Percentiles rank a stretch among this genome's conserved stretches.
Conservation (phyloP, 2,329 filamentous ascomycete species). For the Aspergillus latus region DNA sequence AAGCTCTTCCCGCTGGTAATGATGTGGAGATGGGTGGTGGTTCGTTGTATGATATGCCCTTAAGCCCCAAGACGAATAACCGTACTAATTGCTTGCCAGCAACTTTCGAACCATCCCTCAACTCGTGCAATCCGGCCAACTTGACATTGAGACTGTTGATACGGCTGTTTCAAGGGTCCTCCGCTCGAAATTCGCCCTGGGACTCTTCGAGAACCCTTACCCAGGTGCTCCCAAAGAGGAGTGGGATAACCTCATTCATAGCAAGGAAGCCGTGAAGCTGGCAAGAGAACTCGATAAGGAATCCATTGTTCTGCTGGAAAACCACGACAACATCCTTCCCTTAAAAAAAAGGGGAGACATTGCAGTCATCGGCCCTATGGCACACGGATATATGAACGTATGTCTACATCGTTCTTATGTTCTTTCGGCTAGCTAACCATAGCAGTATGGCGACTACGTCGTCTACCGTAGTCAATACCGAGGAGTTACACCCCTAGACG, state of each 20-base stretch:
- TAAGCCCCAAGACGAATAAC: not conserved
- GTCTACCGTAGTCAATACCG: constrained; percentile 63
- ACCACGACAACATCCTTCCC: constrained; percentile 55
- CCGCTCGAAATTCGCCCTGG: constrained; percentile 66
- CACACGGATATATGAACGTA: constrained; percentile 68
- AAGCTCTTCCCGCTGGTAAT: constrained; percentile 65
- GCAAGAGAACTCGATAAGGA: constrained; percentile 65
- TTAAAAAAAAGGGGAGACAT: constrained; percentile 65
- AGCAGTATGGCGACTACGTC: constrained; percentile 70
- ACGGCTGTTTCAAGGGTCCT: constrained; percentile 66
- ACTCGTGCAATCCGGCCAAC: constrained; percentile 61
- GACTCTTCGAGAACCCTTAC: constrained; percentile 71
- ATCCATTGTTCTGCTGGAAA: constrained; percentile 62
- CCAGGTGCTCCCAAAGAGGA: constrained; percentile 57
- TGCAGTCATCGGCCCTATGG: constrained; percentile 75
- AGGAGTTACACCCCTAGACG: constrained; percentile 69
- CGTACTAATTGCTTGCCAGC: constrained; percentile 24
- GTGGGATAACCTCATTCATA: constrained; percentile 62
- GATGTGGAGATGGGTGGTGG: constrained; percentile 77
- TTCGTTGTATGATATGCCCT: constrained; percentile 49
- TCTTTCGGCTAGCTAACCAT: not conserved
- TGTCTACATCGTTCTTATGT: constrained; percentile 27
- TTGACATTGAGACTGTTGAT: constrained; percentile 62
- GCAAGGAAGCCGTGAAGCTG: constrained; percentile 56
- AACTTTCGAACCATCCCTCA: constrained; percentile 67